A percentile compares a stretch with the other conserved stretches of the same genome.
Evolutionary conservation across 306 rosid genomes (phyloP).

Genomic region (Malus domestica): ASM211411v1 NC_041794.1:34550001-34550500

Average conservation of each 20-base stretch:
- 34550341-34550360: slow-evolving; percentile 76
- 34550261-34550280: slow-evolving; percentile 90
- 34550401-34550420: slow-evolving; percentile 85
- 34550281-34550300: slow-evolving; percentile 81
- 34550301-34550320: slow-evolving; percentile 52
- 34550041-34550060: slow-evolving; percentile 69
- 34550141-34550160: not conserved
- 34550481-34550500: not conserved
- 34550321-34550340: slow-evolving; percentile 37
- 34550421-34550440: not conserved
- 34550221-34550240: slow-evolving; percentile 99
- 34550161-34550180: slow-evolving; percentile 23
- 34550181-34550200: slow-evolving; percentile 83
- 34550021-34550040: slow-evolving; percentile 74
- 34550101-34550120: slow-evolving; percentile 50
- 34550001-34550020: slow-evolving; percentile 40
- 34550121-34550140: not conserved
- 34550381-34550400: slow-evolving; percentile 83
- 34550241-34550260: slow-evolving; percentile 73
- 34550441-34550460: not conserved
- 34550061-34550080: slow-evolving; percentile 82
- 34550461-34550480: not conserved
- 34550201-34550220: slow-evolving; percentile 76
- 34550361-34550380: slow-evolving; percentile 71
- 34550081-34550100: slow-evolving; percentile 96